phyloP scores from a whole-genome alignment of 2,329 filamentous ascomycete species.

The Talaromyces sp. region DNA sequence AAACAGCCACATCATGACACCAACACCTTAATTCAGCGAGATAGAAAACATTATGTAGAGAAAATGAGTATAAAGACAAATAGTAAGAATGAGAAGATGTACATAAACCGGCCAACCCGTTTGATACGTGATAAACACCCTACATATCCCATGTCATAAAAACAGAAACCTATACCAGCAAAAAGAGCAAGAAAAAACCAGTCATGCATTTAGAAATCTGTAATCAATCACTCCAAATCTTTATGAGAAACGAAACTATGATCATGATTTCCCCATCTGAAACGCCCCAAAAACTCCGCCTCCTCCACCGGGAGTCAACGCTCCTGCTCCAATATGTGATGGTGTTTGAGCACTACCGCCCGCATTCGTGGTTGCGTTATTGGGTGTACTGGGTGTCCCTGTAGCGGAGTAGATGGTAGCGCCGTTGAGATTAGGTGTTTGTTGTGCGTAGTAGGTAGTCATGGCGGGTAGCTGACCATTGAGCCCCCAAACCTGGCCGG shows the following conservation, averaged over 20 bases:
- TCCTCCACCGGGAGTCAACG: constrained; percentile 69
- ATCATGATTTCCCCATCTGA: constrained; percentile 19
- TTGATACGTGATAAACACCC: not conserved
- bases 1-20: not conserved
- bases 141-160: not conserved
- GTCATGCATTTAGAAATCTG: constrained; percentile 7
- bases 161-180: constrained; percentile 1
- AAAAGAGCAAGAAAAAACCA: not conserved
- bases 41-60: not conserved
- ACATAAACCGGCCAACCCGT: not conserved
- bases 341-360: constrained; percentile 45
- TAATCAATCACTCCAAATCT: constrained; percentile 6
- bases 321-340: constrained; percentile 54
- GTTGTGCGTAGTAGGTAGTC: constrained; percentile 35
- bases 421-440: constrained; percentile 56
- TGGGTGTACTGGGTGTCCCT: constrained; percentile 66
- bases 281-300: constrained; percentile 19
- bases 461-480: constrained; percentile 65
- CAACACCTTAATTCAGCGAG: not conserved
- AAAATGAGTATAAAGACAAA: not conserved
- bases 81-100: not conserved
- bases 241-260: constrained; percentile 1
- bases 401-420: constrained; percentile 47
- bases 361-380: constrained; percentile 53
- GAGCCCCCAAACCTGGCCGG: constrained; percentile 90